A percentile compares a stretch with the other conserved stretches of the same genome.
Evolutionary conservation across 2,329 filamentous ascomycete species (phyloP).

Genomic region (Plenodomus lindquistii): DNA sequence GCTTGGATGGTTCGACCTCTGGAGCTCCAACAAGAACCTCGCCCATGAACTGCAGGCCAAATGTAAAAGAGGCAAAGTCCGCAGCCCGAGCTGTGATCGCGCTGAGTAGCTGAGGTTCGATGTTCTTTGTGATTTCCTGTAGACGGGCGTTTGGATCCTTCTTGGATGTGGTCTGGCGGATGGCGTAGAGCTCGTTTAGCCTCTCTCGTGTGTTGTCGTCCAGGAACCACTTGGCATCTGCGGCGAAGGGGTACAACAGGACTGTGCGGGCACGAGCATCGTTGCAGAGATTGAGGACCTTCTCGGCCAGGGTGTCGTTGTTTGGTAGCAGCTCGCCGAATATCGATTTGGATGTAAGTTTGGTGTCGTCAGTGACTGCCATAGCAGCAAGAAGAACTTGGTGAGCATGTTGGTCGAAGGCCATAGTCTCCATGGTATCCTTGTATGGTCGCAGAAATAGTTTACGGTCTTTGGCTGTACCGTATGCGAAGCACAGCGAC

Average conservation of each 20-base stretch:
- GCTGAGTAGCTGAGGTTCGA: conserved; percentile 75
- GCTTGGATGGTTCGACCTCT: conserved; percentile 68
- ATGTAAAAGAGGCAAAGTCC: conserved; percentile 72
- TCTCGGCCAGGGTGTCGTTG: conserved; percentile 59
- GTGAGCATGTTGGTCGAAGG: conserved; percentile 77
- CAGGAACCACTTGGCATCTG: conserved; percentile 65
- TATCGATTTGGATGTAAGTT: conserved; percentile 81
- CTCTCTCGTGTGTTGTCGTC: conserved; percentile 66
- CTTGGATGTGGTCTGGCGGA: conserved; percentile 85
- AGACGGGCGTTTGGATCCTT: conserved; percentile 80
- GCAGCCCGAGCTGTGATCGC: conserved; percentile 70
- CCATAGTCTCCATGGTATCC: conserved; percentile 84
- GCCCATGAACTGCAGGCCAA: conserved; percentile 83
- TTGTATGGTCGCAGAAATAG: conserved; percentile 86
- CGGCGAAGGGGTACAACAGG: conserved; percentile 79
- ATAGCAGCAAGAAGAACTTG: conserved; percentile 81
- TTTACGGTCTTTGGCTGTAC: conserved; percentile 90
- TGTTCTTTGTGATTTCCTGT: conserved; percentile 72
- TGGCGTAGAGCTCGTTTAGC: conserved; percentile 75
- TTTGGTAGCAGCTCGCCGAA: conserved; percentile 77
- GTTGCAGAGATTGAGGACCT: conserved; percentile 66
- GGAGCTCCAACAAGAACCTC: conserved; percentile 78
- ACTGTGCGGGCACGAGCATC: conserved; percentile 67
- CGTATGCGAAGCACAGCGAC: conserved; percentile 79
- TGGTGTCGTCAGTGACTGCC: conserved; percentile 93